Evolutionary conservation across 768 basidiomycete genomes (phyloP), one percentile per base, ranked within the genome.

Genomic region (Lactifluus subvellereus): DNA sequence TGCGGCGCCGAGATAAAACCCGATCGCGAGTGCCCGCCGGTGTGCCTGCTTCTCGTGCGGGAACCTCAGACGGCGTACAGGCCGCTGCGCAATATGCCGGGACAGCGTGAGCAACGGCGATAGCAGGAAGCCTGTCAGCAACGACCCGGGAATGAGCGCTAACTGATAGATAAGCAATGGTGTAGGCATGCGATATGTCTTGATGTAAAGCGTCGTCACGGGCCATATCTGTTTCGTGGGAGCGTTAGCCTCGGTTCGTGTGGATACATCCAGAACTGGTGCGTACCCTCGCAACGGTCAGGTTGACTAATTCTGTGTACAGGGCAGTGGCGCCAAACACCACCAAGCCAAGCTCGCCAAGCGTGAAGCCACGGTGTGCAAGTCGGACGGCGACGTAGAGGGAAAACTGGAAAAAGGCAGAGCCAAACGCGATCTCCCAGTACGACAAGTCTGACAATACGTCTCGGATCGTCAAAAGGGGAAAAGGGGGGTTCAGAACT

Each of bases 41-140:
- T 95, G 88, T 11, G 85, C 82, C 50, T 85, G 80, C 70, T 94
- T 94, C 72, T 95, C 89, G 58, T 88, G 82, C 0, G 94, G 95
- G 71, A 80, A 84, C 54, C 86, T 86, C 32, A 96, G 82, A 11
- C 95, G 88, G 68, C 80, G 86, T 63, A 85, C 82, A 3, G 95
- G 95, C 22, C 86, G 83, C 67, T 90, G 91, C 0, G 95, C 94
- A 67, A 94, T 89, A 72, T 94, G 88, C 2, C 97, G 85, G 18
- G 95, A 96, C 20, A 98, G 80, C 50, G 92, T 87, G 18, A 99
- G 87, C 47, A 98, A 78, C 0, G 97, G 97, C 0, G 93, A 93
- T n/a, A 99, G 82, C 8, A 98, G 77, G 74, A 98, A 93, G 14
- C 97, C 97, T n/a, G 87, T 87, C 37, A 98, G 77, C 61, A 98